Conservation (phyloP, 2,329 filamentous ascomycete species). For the Passalora sequoiae region DNA sequence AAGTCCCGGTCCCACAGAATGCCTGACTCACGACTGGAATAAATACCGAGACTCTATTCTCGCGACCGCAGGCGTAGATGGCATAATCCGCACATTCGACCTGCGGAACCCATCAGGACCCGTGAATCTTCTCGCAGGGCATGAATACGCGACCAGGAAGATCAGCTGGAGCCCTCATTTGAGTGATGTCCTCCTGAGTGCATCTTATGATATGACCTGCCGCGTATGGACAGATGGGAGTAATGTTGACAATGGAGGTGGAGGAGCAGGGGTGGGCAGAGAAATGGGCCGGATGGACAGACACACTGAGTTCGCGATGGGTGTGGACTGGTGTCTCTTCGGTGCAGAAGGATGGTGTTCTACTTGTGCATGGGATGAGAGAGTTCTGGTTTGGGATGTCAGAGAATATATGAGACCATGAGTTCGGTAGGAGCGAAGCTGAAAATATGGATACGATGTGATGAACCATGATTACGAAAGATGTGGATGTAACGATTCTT, state of each 20-base stretch:
- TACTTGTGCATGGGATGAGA: constrained; percentile 90
- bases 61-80: constrained; percentile 84
- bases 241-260: constrained; percentile 39
- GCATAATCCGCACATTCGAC: constrained; percentile 83
- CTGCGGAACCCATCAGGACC: constrained; percentile 75
- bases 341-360: constrained; percentile 94
- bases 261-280: constrained; percentile 37
- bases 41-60: constrained; percentile 85
- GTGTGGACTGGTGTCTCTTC: constrained; percentile 97
- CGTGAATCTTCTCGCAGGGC: constrained; percentile 68
- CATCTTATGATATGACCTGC: constrained; percentile 97
- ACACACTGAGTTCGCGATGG: constrained; percentile 94
- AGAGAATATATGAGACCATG: constrained; percentile 54
- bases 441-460: not conserved
- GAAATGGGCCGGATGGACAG: constrained; percentile 83
- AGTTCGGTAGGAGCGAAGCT: constrained; percentile 10
- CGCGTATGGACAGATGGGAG: constrained; percentile 86
- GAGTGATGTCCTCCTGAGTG: constrained; percentile 78
- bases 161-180: constrained; percentile 91
- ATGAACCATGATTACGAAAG: not conserved
- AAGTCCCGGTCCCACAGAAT: constrained; percentile 63
- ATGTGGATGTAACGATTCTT: too few relatives aligned
- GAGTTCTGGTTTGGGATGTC: constrained; percentile 87
- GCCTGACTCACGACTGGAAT: constrained; percentile 97
- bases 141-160: constrained; percentile 83